Evolutionary conservation across 768 basidiomycete species (phyloP).

Genomic region (Chalciporus piperatus): DNA sequence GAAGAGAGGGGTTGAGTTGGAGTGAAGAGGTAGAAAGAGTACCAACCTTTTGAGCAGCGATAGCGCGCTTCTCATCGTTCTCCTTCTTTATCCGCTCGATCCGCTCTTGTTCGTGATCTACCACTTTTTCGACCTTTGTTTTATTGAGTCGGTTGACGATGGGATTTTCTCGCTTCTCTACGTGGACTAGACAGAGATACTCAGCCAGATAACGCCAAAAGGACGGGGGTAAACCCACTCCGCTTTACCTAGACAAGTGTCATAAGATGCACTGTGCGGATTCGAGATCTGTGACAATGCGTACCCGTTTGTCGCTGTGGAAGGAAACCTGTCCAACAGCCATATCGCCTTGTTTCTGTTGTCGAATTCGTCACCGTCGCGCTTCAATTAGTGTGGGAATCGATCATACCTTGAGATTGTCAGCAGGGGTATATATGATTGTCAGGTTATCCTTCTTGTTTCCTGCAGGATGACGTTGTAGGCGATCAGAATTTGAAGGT

Average conservation of each 20-base stretch:
- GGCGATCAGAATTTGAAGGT: background rate
- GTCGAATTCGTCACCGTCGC: background rate
- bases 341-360: constrained; percentile 96
- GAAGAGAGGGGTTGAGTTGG: background rate
- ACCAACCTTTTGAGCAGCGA: constrained; percentile 65
- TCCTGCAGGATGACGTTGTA: constrained; percentile 44
- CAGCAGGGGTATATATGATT: constrained; percentile 90
- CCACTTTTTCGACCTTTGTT: constrained; percentile 79
- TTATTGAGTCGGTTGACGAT: constrained; percentile 94
- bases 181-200: constrained; percentile 52
- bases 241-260: constrained; percentile 65
- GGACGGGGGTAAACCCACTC: constrained; percentile 38
- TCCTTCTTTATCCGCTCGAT: constrained; percentile 81
- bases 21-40: background rate
- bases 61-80: constrained; percentile 56
- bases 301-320: constrained; percentile 82
- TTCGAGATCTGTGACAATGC: constrained; percentile 5
- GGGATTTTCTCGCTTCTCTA: constrained; percentile 77
- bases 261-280: background rate
- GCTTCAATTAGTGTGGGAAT: background rate
- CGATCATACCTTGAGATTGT: constrained; percentile 78
- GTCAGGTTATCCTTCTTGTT: constrained; percentile 95
- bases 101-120: constrained; percentile 89
- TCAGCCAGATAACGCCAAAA: background rate
- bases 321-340: constrained; percentile 96